Evolutionary conservation across 495 filamentous ascomycete species (phyloP).

Genomic region (Lasiosphaeris hirsuta): DNA sequence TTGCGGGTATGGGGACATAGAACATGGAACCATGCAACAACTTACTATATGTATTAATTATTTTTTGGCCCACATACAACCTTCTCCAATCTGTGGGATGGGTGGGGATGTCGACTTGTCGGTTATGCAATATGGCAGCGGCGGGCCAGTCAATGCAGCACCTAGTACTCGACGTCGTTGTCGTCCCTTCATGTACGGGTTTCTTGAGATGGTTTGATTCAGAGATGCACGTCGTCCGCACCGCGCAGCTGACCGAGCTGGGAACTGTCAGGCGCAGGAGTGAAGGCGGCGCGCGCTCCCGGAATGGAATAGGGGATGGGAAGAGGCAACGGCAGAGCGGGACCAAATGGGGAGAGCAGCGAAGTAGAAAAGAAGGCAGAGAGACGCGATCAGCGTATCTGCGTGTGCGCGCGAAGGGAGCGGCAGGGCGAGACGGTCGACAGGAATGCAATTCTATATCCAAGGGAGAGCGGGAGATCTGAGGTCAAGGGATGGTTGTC

Average conservation of each 20-base stretch:
- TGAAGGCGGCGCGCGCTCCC: background rate
- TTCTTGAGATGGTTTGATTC: background rate
- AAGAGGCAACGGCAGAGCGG: background rate
- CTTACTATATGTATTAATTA: slow-evolving; percentile 22
- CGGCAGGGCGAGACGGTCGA: background rate
- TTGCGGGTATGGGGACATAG: background rate
- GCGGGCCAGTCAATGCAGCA: slow-evolving; percentile 17
- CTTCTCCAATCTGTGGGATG: slow-evolving; percentile 7
- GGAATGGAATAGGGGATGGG: background rate
- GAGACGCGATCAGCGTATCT: too few relatives aligned
- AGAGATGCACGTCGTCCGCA: background rate
- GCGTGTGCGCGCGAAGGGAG: slow-evolving; percentile 4
- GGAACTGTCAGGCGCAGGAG: background rate
- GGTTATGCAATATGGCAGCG: slow-evolving; percentile 21
- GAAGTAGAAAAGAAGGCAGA: background rate
- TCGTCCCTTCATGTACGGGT: slow-evolving; percentile 12
- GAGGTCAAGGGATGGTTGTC: slow-evolving; percentile 13
- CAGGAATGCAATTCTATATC: slow-evolving; percentile 16
- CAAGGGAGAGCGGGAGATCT: slow-evolving; percentile 4
- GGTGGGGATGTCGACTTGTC: slow-evolving; percentile 13
- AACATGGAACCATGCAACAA: slow-evolving; percentile 25
- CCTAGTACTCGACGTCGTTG: background rate
- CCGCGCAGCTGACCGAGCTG: background rate
- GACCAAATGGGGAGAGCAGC: background rate
- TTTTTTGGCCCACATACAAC: slow-evolving; percentile 12